Base-by-base conservation (phyloP, 345 rosid species). In the Dimocarpus longan region DNA sequence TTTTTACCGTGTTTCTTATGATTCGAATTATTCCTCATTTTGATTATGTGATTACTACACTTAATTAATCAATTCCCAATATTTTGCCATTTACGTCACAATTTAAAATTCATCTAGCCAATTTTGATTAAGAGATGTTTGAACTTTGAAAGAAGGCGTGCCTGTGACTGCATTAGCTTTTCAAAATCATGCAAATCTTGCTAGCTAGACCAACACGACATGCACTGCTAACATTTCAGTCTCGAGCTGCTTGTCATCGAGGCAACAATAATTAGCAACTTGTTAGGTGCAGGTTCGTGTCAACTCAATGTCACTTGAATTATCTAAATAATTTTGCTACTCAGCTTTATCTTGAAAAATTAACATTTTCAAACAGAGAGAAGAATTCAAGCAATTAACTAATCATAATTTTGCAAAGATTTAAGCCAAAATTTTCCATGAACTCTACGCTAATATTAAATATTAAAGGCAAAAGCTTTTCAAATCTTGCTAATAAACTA, bases 171-270 rank as follows among this genome's bases (percentile, higher is more conserved):
- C 26, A 19, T n/a, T 59, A 59, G 64, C 26, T 59, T n/a, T 59
- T 19, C 3, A 59, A n/a, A 59, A 57, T 57, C 63, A 57, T n/a
- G 24, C 63, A 57, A 19, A 19, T 5, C 7, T 57, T 4, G n/a
- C n/a, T 16, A 57, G 63, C n/a, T 19, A 57, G 63, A 21, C 63
- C 52, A 46, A 46, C 52, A 46, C 52, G 52, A 46, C 52, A 46
- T 46, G 63, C 63, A 57, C 63, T 57, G 22, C n/a, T 57, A 57
- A 57, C 63, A 19, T 57, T 67, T 67, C 52, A 43, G 28, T 65
- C 50, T 19, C 24, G 40, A 5, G 66, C 54, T 48, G 18, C 15
- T 48, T 48, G 15, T 46, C 7, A 19, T 32, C 37, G 2, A 32
- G 37, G 37, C 37, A 32, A 12, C 69, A 78, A 40, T 26, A 78